phyloP scores from a whole-genome alignment of 176 grass and related monocot genomes.

The Carex littledalei region DNA sequence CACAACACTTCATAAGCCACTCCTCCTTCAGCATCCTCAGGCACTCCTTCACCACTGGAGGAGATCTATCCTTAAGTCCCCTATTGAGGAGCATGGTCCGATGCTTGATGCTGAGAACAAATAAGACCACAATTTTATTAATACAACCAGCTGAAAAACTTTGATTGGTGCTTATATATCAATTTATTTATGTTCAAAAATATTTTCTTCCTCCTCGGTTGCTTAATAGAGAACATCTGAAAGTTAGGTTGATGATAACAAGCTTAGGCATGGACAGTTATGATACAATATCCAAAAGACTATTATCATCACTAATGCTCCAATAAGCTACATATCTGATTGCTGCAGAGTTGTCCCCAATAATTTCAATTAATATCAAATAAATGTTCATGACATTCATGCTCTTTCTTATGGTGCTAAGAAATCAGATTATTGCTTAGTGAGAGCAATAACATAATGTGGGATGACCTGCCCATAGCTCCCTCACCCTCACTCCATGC shows the following conservation, averaged over 20 bases:
- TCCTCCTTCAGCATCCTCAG: constrained; percentile 94
- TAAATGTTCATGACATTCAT: neutral
- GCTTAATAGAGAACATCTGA: too few species aligned
- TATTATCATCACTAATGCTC: neutral
- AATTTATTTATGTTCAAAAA: neutral
- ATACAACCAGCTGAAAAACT: neutral
- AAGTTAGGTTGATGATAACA: neutral
- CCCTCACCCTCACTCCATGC: neutral
- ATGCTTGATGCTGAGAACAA: constrained; percentile 87
- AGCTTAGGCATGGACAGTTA: neutral
- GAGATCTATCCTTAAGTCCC: constrained; percentile 68
- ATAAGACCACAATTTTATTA: constrained; percentile 12
- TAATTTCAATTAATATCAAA: neutral
- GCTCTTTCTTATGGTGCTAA: neutral
- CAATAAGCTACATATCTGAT: neutral
- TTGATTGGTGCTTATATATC: neutral
- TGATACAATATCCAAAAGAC: neutral
- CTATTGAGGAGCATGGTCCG: constrained; percentile 83
- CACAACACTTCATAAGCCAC: constrained; percentile 80
- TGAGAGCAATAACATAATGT: neutral
- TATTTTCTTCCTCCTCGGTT: neutral
- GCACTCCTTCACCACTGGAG: constrained; percentile 53
- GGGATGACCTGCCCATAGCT: neutral
- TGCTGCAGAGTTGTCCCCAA: neutral
- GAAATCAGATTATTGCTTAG: neutral